Evolutionary conservation across 2,329 filamentous ascomycete species (phyloP).

Genomic region (Microcera coccophila): DNA sequence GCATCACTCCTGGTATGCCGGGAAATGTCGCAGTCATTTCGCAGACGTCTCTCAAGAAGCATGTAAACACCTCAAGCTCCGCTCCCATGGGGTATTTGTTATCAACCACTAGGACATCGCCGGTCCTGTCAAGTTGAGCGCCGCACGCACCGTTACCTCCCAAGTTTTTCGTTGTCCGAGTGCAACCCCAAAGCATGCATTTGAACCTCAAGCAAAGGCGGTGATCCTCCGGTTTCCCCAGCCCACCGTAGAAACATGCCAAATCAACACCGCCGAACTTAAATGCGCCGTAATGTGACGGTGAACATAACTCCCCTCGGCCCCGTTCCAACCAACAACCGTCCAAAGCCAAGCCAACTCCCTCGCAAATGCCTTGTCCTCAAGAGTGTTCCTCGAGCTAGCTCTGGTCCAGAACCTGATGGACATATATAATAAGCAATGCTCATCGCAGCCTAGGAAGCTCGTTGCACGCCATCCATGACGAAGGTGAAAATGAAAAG

Average conservation of each 20-base stretch:
- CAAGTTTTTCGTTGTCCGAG: slow-evolving; percentile 12
- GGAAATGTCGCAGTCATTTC: slow-evolving; percentile 21
- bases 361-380: slow-evolving; percentile 24
- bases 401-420: slow-evolving; percentile 18
- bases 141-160: slow-evolving; percentile 15
- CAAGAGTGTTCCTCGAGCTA: slow-evolving; percentile 18
- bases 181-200: slow-evolving; percentile 14
- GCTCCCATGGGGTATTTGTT: slow-evolving; percentile 24
- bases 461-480: slow-evolving; percentile 7
- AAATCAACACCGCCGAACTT: slow-evolving; percentile 20
- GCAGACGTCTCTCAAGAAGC: slow-evolving; percentile 16
- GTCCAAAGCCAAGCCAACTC: slow-evolving; percentile 27
- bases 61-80: slow-evolving; percentile 23
- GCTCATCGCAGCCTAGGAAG: slow-evolving; percentile 7
- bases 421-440: slow-evolving; percentile 13
- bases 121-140: slow-evolving; percentile 14
- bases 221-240: slow-evolving; percentile 6
- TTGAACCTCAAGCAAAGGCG: slow-evolving; percentile 11
- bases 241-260: slow-evolving; percentile 15
- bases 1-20: slow-evolving; percentile 14
- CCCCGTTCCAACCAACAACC: slow-evolving; percentile 17
- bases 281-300: slow-evolving; percentile 23
- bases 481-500: slow-evolving; percentile 10
- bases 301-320: slow-evolving; percentile 27
- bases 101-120: slow-evolving; percentile 16